Evolutionary conservation across 495 filamentous ascomycete genomes (phyloP), one percentile per base, ranked within the genome.

Genomic region (Penicillium angulare): DNA sequence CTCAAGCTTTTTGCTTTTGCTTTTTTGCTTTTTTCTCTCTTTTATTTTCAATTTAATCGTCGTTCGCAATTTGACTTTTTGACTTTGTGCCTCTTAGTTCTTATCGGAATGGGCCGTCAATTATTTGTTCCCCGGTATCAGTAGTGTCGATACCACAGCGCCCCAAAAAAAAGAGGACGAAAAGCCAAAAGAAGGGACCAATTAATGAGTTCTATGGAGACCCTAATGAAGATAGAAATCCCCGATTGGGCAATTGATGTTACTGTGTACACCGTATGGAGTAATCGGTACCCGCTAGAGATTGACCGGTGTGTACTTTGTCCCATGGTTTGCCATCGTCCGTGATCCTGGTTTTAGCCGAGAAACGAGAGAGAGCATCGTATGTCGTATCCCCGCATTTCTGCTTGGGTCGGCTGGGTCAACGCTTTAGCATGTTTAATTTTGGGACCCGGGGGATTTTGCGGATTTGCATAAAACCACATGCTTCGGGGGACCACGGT

Each of bases 341-440:
- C 39, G 23, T 40, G 43, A 40, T 22, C 32, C 15, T 43, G 27
- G 20, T 15, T 45, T 41, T 56, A 53, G 50, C 47, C 43, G 53
- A 35, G 31, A 43, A 23, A 18, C 40, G 27, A 31, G 27, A 12
- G 27, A 31, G 13, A 31, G 22, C 20, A 21, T 41, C 12, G 6
- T 5, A 15, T 7, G 5, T 24, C 38, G 38, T 23, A 40, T 34
- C 57, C 57, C 57, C 57, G 57, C 57, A 57, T 38, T 60, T 49
- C 4, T 24, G 9, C 22, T 24, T 20, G 2, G 6, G 6, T 38
- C 7, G 36, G 38, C n/a, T 15, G 20, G 20, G 15, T 23, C 38
- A 22, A 16, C 38, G 5, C 18, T 39, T 17, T 39, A 20, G 13
- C 21, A 24, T 40, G 9, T 35, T 24, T 41, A 41, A 41, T 41